Conservation (phyloP, 2,329 filamentous ascomycete genomes). For the Amauroascus verrucosus region DNA sequence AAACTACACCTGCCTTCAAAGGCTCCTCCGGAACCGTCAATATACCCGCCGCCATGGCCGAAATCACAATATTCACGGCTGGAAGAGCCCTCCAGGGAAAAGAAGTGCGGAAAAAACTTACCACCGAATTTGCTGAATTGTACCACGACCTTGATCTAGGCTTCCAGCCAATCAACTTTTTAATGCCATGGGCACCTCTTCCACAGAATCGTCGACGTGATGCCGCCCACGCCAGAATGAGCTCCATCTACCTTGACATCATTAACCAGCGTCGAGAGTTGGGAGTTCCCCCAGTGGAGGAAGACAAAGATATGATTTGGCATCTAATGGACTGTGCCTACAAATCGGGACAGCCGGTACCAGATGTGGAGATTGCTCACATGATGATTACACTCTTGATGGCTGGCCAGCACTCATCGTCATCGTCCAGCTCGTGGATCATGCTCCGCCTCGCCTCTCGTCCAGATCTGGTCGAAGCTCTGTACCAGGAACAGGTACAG, state of each 20-base stretch:
- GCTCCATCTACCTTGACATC: conserved; percentile 59
- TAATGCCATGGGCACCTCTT: conserved; percentile 67
- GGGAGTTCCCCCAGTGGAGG: no score
- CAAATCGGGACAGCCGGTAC: conserved; percentile 59
- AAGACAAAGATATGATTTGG: conserved; percentile 59
- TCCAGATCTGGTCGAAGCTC: conserved; percentile 58
- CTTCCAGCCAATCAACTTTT: conserved; percentile 72
- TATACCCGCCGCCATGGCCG: conserved; percentile 57
- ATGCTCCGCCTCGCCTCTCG: conserved; percentile 60
- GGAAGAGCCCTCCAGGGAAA: conserved; percentile 28
- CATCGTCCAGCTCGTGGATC: conserved; percentile 68
- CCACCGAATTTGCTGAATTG: conserved; percentile 52
- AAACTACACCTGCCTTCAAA: conserved; percentile 47
- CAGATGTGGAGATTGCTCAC: conserved; percentile 67
- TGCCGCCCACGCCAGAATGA: conserved; percentile 59
- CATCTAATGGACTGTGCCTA: conserved; percentile 65
- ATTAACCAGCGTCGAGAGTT: conserved; percentile 51
- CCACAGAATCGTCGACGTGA: conserved; percentile 67
- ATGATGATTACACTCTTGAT: conserved; percentile 83
- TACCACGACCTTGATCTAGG: conserved; percentile 75
- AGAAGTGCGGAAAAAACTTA: conserved; percentile 11
- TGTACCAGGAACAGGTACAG: conserved; percentile 55
- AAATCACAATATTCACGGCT: conserved; percentile 64
- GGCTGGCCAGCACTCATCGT: conserved; percentile 73
- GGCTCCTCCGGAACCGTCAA: conserved; percentile 52